Percentiles rank a stretch among this genome's conserved stretches.
These are phyloP conservation scores for Lavandula angustifolia DNA, from an alignment of 257 asterid genomes.

Conservation along the genomic window DNA sequence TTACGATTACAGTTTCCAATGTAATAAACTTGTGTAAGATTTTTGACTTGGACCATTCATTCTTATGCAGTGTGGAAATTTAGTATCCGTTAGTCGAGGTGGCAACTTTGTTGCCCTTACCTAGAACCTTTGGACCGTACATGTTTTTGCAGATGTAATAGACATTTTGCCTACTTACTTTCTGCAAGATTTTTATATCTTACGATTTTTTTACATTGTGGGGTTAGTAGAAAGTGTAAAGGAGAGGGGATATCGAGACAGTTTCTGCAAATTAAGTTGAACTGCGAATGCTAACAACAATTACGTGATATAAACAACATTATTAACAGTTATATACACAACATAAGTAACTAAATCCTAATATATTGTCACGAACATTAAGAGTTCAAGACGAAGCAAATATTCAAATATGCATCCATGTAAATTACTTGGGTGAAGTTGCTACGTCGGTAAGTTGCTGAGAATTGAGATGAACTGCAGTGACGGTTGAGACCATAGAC, in stretches of 20 bases:
- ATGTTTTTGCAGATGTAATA: conserved; percentile 38
- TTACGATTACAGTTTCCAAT: conserved; percentile 36
- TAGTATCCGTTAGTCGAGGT: conserved; percentile 23
- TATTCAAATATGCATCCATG: conserved; percentile 10
- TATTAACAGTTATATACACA: neutral
- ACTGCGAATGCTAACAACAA: too few species aligned
- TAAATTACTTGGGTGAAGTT: conserved; percentile 11
- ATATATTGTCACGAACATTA: neutral
- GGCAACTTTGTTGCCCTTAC: conserved; percentile 23
- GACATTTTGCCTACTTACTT: conserved; percentile 22
- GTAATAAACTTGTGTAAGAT: conserved; percentile 44
- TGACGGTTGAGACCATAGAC: conserved; percentile 85
- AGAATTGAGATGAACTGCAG: conserved; percentile 45
- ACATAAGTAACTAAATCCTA: conserved; percentile 13
- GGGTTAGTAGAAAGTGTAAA: too few species aligned
- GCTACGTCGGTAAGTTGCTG: conserved; percentile 21
- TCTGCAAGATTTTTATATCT: too few species aligned
- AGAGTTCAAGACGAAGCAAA: neutral
- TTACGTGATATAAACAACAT: neutral
- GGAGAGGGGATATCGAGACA: too few species aligned
- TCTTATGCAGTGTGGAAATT: conserved; percentile 33
- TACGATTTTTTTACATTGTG: too few species aligned
- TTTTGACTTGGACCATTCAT: conserved; percentile 39
- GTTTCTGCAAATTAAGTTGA: too few species aligned
- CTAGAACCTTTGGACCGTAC: conserved; percentile 10